Evolutionary conservation across 257 asterid genomes (phyloP).

Genomic region (Voacanga thouarsii): DNA sequence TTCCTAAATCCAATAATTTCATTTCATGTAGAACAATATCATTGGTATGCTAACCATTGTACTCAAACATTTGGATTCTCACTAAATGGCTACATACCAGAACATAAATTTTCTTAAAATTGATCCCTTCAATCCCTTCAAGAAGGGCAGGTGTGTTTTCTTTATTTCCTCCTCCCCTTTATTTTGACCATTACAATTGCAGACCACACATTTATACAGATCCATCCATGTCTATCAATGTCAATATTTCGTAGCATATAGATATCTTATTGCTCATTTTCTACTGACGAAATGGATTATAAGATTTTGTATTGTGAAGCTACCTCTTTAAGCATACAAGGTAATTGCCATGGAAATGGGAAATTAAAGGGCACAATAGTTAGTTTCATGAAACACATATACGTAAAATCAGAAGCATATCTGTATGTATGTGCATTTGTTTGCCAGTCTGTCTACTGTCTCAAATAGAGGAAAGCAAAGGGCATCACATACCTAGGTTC

Average conservation of each 20-base stretch:
- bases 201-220: neutral
- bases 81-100: neutral
- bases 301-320: neutral
- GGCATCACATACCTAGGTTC: slow-evolving; percentile 67
- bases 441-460: neutral
- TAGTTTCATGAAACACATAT: neutral
- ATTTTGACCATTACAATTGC: neutral
- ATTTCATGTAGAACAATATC: too few species aligned
- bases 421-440: neutral
- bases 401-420: neutral
- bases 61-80: too few species aligned
- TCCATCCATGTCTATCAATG: neutral
- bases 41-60: too few species aligned
- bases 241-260: neutral
- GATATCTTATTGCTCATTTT: neutral
- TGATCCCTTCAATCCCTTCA: too few species aligned
- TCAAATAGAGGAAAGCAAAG: slow-evolving; percentile 12
- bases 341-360: neutral
- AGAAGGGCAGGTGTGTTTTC: neutral
- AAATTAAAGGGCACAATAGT: neutral
- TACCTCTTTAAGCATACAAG: neutral
- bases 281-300: neutral
- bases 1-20: too few species aligned
- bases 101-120: too few species aligned
- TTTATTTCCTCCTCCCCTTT: neutral